A percentile compares a stretch with the other conserved stretches of the same genome.
These are phyloP conservation scores for Trichosporon inkin DNA, from an alignment of 1,284 basidiomycete species.

Conservation along the genomic window DNA sequence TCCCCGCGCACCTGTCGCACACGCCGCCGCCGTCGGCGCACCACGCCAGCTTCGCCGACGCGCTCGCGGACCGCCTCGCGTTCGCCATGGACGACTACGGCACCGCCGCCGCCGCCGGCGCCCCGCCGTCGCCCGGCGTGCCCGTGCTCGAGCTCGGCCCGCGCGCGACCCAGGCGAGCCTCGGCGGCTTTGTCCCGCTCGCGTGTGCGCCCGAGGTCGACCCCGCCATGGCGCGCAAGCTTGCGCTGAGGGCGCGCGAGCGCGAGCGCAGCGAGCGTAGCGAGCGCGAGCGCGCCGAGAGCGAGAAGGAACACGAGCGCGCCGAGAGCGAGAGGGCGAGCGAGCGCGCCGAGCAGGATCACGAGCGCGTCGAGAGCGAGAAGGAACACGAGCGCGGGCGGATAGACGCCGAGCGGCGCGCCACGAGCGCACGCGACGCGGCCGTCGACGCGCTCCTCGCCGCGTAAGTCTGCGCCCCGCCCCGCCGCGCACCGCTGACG, in stretches of 20 bases:
- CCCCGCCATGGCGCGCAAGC: not conserved
- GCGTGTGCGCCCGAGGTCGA: not conserved
- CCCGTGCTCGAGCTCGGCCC: not conserved
- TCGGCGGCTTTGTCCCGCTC: not conserved
- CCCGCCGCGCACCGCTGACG: no score
- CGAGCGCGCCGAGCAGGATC: not conserved
- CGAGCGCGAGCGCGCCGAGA: not conserved
- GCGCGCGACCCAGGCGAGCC: not conserved
- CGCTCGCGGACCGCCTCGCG: not conserved
- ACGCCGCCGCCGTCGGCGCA: not conserved
- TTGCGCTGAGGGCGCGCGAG: not conserved
- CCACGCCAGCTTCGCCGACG: not conserved
- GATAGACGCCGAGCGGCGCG: not conserved
- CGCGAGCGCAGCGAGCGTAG: not conserved
- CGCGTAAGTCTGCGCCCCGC: constrained; percentile 1
- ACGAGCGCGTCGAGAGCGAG: not conserved
- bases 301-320: not conserved
- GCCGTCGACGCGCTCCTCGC: constrained; percentile 4
- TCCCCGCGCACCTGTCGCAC: constrained; percentile 3
- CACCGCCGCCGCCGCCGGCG: not conserved
- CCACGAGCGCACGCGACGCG: not conserved
- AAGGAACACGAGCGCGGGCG: no score
- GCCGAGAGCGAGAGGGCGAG: not conserved
- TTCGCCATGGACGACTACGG: constrained; percentile 7
- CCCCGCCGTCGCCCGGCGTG: not conserved